These are phyloP conservation scores for Elaeis oleifera DNA, from an alignment of 202 grass and related monocot species.

Conservation along the genomic window DNA sequence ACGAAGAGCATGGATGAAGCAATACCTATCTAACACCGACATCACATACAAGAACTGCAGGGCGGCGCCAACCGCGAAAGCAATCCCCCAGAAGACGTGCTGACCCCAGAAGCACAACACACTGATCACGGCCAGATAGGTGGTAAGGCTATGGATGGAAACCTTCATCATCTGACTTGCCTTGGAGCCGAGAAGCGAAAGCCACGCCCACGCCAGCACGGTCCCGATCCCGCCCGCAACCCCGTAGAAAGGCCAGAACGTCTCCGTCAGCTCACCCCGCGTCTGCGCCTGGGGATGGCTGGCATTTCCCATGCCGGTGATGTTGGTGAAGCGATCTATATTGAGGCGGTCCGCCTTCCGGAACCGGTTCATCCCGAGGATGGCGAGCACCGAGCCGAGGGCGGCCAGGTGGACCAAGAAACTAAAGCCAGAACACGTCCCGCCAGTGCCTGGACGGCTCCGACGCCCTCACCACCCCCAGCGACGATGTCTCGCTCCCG, in stretches of 20 bases:
- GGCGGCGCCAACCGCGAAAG: slow-evolving; percentile 61
- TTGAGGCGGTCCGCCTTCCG: slow-evolving; percentile 67
- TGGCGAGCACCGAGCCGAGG: slow-evolving; percentile 51
- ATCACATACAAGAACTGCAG: slow-evolving; percentile 93
- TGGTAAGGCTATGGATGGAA: slow-evolving; percentile 76
- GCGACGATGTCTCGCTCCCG: slow-evolving; percentile 44
- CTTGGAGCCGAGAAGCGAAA: slow-evolving; percentile 50
- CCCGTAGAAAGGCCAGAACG: slow-evolving; percentile 92
- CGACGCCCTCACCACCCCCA: slow-evolving; percentile 11
- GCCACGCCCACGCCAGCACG: slow-evolving; percentile 61
- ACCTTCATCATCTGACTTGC: slow-evolving; percentile 50
- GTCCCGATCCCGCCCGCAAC: slow-evolving; percentile 49
- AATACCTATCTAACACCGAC: slow-evolving; percentile 93
- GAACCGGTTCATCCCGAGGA: slow-evolving; percentile 79
- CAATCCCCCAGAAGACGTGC: slow-evolving; percentile 88
- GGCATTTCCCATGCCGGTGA: slow-evolving; percentile 22
- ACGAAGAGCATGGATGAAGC: slow-evolving; percentile 4
- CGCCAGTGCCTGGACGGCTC: slow-evolving; percentile 45
- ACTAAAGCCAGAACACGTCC: slow-evolving; percentile 96
- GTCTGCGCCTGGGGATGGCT: slow-evolving; percentile 31
- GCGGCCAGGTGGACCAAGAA: slow-evolving; percentile 67
- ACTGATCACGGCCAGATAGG: slow-evolving; percentile 80
- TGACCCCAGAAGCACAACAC: slow-evolving; percentile 89
- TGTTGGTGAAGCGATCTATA: slow-evolving; percentile 68
- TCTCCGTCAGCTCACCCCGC: slow-evolving; percentile 63